Percentiles rank a stretch among this genome's conserved stretches.
These are phyloP conservation scores for Calonectria hawksworthii DNA, from an alignment of 2,329 filamentous ascomycete species.

Conservation along the genomic window DNA sequence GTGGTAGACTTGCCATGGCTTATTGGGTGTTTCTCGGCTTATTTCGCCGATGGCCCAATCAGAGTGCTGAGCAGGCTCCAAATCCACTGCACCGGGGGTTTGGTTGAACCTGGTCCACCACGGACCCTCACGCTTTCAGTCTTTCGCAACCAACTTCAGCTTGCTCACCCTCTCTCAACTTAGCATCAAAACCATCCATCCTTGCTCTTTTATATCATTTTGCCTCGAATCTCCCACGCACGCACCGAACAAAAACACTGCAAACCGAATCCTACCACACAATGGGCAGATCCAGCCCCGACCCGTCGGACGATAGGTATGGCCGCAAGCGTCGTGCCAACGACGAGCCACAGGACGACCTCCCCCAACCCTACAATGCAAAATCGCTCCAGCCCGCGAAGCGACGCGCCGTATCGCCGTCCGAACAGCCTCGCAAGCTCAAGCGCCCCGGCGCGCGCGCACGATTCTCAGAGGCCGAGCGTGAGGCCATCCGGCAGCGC, in stretches of 20 bases:
- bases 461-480: slow-evolving; percentile 76
- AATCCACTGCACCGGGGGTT: not conserved
- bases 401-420: slow-evolving; percentile 69
- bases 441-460: slow-evolving; percentile 78
- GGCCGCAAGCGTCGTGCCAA: slow-evolving; percentile 51
- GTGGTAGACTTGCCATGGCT: not conserved
- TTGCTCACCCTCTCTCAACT: not conserved
- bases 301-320: slow-evolving; percentile 34
- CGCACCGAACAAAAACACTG: not conserved
- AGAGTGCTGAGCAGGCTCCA: not conserved
- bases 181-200: not conserved
- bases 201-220: not conserved
- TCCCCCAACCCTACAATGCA: slow-evolving; percentile 73
- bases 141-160: not conserved
- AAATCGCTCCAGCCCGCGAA: slow-evolving; percentile 70
- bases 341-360: slow-evolving; percentile 57
- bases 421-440: slow-evolving; percentile 72
- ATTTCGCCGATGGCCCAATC: not conserved
- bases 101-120: not conserved
- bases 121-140: not conserved
- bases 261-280: not conserved
- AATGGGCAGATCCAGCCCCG: slow-evolving; percentile 39
- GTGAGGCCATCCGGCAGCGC: slow-evolving; percentile 75
- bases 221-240: not conserved
- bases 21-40: not conserved